Conservation (phyloP, 768 basidiomycete species). For the Termitomyces sp. region DNA sequence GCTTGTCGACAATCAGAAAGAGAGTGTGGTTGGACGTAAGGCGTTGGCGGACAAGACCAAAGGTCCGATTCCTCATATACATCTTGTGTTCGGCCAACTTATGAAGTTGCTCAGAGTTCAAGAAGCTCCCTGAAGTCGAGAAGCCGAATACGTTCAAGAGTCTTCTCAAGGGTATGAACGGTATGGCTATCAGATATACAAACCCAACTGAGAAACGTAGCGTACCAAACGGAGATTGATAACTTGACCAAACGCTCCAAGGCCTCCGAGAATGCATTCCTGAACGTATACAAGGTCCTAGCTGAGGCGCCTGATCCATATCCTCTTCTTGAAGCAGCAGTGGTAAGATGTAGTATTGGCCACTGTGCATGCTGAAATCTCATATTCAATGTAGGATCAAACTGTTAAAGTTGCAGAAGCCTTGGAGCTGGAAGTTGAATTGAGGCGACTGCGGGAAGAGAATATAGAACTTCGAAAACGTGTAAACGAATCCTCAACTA, state of each 20-base stretch:
- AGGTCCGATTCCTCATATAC: slow-evolving; percentile 40
- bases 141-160: slow-evolving; percentile 86
- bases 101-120: slow-evolving; percentile 68
- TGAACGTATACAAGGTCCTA: slow-evolving; percentile 94
- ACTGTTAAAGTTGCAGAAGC: slow-evolving; percentile 87
- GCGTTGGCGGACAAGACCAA: slow-evolving; percentile 93
- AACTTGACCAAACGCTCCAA: slow-evolving; percentile 90
- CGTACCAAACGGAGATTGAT: slow-evolving; percentile 97
- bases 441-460: slow-evolving; percentile 71
- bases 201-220: slow-evolving; percentile 31
- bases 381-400: slow-evolving; percentile 61
- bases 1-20: slow-evolving; percentile 98
- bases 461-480: slow-evolving; percentile 74
- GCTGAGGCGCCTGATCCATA: slow-evolving; percentile 98
- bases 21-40: slow-evolving; percentile 90
- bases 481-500: slow-evolving; percentile 51
- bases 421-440: slow-evolving; percentile 65
- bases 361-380: not conserved
- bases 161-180: slow-evolving; percentile 68
- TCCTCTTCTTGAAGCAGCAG: slow-evolving; percentile 90
- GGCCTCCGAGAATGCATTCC: slow-evolving; percentile 88
- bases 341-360: slow-evolving; percentile 37
- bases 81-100: not conserved
- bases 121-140: slow-evolving; percentile 87
- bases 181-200: not conserved